Percentiles rank a stretch among this genome's conserved stretches.
phyloP scores from a whole-genome alignment of 2,329 filamentous ascomycete species.

The Metarhizium robertsii region DNA sequence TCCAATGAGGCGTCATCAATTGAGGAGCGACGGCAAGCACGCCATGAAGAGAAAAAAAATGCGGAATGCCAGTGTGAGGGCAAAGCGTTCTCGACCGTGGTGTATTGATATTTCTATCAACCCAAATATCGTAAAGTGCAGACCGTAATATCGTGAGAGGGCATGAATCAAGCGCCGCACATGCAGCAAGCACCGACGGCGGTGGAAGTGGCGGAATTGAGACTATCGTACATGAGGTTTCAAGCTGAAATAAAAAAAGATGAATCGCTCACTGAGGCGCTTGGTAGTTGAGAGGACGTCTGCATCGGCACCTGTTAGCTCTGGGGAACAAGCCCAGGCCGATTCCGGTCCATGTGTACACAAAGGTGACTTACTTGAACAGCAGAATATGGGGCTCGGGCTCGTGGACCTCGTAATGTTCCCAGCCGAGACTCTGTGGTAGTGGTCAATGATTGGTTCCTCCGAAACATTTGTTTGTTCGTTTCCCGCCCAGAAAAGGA shows the following conservation, averaged over 20 bases:
- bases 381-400: conserved; percentile 96
- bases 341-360: background rate
- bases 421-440: conserved; percentile 86
- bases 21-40: background rate
- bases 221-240: conserved; percentile 14
- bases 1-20: background rate
- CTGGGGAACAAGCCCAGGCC: background rate
- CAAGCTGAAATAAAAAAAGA: conserved; percentile 2
- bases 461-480: background rate
- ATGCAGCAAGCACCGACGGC: conserved; percentile 8
- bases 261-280: conserved; percentile 43
- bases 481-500: background rate
- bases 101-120: conserved; percentile 6
- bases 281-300: conserved; percentile 78
- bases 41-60: background rate
- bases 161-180: conserved; percentile 12
- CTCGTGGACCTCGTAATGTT: conserved; percentile 98
- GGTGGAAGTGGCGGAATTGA: conserved; percentile 4
- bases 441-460: background rate
- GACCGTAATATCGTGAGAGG: conserved; percentile 13
- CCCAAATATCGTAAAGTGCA: conserved; percentile 9
- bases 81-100: background rate
- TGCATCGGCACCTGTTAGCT: conserved; percentile 23
- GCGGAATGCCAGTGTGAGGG: background rate
- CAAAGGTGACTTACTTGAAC: conserved; percentile 63